Evolutionary conservation across 2,329 filamentous ascomycete species (phyloP).

Genomic region (Colletotrichum tamarilloi): DNA sequence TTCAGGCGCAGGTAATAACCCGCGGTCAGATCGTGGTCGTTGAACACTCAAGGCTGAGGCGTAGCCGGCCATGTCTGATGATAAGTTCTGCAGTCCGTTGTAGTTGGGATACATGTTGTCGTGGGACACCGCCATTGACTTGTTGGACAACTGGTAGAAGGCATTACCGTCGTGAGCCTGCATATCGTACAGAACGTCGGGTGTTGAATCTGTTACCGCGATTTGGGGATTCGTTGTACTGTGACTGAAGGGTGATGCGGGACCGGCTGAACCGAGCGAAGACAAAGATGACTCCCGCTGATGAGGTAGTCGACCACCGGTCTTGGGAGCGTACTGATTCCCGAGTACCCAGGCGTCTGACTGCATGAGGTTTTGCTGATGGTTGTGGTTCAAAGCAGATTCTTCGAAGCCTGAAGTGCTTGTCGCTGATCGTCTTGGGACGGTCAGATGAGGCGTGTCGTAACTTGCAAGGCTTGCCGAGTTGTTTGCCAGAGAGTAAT

Average conservation of each 20-base stretch:
- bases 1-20: conserved; percentile 59
- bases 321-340: conserved; percentile 51
- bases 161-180: conserved; percentile 51
- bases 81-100: conserved; percentile 50
- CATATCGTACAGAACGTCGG: conserved; percentile 59
- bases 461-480: conserved; percentile 23
- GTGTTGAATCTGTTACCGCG: conserved; percentile 60
- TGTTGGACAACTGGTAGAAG: conserved; percentile 58
- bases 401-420: conserved; percentile 16
- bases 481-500: conserved; percentile 40
- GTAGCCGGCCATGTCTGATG: conserved; percentile 52
- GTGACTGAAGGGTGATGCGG: conserved; percentile 67
- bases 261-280: conserved; percentile 69
- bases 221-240: conserved; percentile 69
- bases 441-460: not conserved
- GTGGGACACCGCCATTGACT: conserved; percentile 49
- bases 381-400: conserved; percentile 1
- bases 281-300: conserved; percentile 72
- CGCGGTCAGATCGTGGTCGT: conserved; percentile 51
- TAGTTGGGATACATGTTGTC: conserved; percentile 55
- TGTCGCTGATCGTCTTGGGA: conserved; percentile 14
- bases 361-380: conserved; percentile 49
- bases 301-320: conserved; percentile 56
- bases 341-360: conserved; percentile 53
- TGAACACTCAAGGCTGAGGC: conserved; percentile 51